Base-by-base conservation (phyloP, 2,329 filamentous ascomycete species). In the Ilyonectria destructans region DNA sequence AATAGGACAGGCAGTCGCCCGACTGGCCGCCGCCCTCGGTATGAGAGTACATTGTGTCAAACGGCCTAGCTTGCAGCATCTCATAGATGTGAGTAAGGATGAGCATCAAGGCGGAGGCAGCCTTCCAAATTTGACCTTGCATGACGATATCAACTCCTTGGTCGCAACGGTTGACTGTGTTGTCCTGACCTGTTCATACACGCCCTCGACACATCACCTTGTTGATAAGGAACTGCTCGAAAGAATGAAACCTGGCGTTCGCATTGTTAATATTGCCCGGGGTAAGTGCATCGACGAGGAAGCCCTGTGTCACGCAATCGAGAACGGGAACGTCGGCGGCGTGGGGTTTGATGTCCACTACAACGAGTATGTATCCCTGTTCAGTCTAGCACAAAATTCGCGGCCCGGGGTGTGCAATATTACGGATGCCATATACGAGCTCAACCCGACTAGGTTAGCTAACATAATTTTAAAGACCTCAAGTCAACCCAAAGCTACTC, bases 261-360 rank as follows among this genome's bases (percentile, higher is more conserved):
- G 59, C 13, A 23, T 62, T 13, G 31, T 62, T 2, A 56, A 62
- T n/a, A 37, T 62, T 40, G 59, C 48, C 3, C 37, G 59, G 7
- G 59, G 59, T 7, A 62, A 35, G 9, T 62, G 51, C 4, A 48
- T 62, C 15, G 59, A 62, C 17, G 59, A 62, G 8, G 26, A 49
- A 15, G 51, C 51, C 0, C 19, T 62, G n/a, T 26, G 33, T 10
- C 17, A 62, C 7, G 59, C 51, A 2, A 19, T 62, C 12, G 40
- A 62, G 9, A 23, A 7, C 7, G 59, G 29, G 3, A 43, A 31
- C 2, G 45, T 62, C 8, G n/a, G 33, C 12, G 51, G 37, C 15
- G 51, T 40, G 2, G 60, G 40, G 31, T 37, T 62, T 3, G 60
- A 62, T 48, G 60, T 62, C 33, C 43, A 48, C 60, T 23, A 62